Evolutionary conservation across 1,139 yeast species (phyloP), one percentile per base, ranked within the genome.

Genomic region (Taphrina flavorubra): DNA sequence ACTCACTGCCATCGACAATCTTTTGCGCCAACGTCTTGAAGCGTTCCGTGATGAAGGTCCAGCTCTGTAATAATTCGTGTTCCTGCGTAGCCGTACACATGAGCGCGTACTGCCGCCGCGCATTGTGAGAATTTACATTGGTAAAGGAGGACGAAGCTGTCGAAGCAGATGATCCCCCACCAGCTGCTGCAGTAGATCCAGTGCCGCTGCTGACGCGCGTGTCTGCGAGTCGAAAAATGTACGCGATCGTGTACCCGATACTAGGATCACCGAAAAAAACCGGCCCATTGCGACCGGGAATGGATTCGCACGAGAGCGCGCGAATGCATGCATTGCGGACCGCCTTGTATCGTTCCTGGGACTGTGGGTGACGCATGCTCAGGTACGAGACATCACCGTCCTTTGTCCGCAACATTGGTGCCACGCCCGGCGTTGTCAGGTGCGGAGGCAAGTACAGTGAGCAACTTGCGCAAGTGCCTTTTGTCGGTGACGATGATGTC

Each of bases 161-260:
- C 31, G 31, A 25, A 81, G 39, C 89, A 85, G 72, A 89, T n/a
- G 53, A 8, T 69, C 96, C 79, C 31, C 31, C 31, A 4, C 31
- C 31, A 2, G 31, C 31, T 25, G 31, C 31, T 2, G 31, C 31
- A 25, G 31, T 4, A 1, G 31, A 25, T 4, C 31, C 31, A 4
- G 31, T 25, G 31, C 31, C 31, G 31, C 31, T 25, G 31, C 31
- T 25, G 31, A 25, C 31, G 74, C 88, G 94, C 6, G 89, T 86
- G 76, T 90, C 97, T 49, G 81, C 81, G 14, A 90, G 80, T 74
- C 88, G 87, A 79, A 90, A 89, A 6, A 88, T 85, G 70, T 85
- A 81, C 44, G 86, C 84, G 31, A 90, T 78, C 53, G 92, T 87
- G 72, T 86, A 85, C 0, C 96, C 96, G 72, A 86, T 83, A 2